Base-by-base conservation (phyloP, 805 yeast genomes). In the Hanseniaspora occidentalis region DNA sequence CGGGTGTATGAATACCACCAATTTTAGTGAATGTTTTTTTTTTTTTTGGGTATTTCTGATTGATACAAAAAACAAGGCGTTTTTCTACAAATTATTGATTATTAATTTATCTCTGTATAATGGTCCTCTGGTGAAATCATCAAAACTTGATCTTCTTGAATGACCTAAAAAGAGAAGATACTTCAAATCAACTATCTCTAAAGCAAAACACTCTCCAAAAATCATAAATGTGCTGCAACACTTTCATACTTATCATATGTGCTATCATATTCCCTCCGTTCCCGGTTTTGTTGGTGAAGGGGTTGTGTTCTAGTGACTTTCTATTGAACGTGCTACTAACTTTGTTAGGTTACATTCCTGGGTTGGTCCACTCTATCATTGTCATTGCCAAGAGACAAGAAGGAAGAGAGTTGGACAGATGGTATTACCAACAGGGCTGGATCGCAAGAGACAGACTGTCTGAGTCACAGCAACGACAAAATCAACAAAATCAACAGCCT, bases 311-410 rank as follows among this genome's bases (percentile, higher is more conserved):
- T 2, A 52, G 62, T 25, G 83, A 80, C 38, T 53, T 69, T 13
- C 58, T 75, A 31, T 52, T 83, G 52, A 80, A 81, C 61, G 60
- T 80, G 37, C 51, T 83, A 34, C 69, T 84, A 52, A 77, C 88
- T 18, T 57, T 76, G 46, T 67, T 84, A 43, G 92, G 88, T 31
- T 82, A 77, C 61, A 61, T 83, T 47, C 94, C 94, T 2, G 94
- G 84, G 44, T 69, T 77, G 39, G 54, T 79, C 13, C 84, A 79
- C 50, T 78, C 84, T 4, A 60, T 78, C 38, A 78, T 72, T 51
- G 64, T 78, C 36, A 51, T 58, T 1, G 43, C 52, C 18, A 56
- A 60, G 3, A 53, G 58, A 33, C 62, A 61, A 2, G 52, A 18
- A 47, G 60, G 20, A 47, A 50, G 14, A 51, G 46, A 35, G 36